These are phyloP conservation scores for Penicillium mononematosum DNA, from an alignment of 495 filamentous ascomycete species.

Conservation along the genomic window DNA sequence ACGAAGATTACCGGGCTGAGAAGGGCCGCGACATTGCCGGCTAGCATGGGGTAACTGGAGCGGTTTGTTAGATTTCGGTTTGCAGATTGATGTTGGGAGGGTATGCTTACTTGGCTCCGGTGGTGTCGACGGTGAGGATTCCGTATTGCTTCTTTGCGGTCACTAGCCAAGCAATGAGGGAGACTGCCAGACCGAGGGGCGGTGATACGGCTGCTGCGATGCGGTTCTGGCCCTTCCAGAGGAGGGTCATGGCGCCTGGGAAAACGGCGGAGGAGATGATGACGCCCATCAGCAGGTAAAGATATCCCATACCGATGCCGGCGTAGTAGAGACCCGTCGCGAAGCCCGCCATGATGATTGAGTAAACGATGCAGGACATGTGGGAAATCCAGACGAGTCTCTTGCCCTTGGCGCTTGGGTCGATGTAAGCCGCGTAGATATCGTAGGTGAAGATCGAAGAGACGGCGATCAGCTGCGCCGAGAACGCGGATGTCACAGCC, in stretches of 20 bases:
- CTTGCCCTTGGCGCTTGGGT: slow-evolving; percentile 64
- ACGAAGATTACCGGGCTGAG: slow-evolving; percentile 78
- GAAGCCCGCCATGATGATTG: slow-evolving; percentile 81
- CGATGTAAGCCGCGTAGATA: slow-evolving; percentile 67
- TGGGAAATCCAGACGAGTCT: slow-evolving; percentile 86
- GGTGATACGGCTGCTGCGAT: slow-evolving; percentile 73
- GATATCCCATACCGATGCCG: slow-evolving; percentile 68
- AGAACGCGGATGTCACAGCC: slow-evolving; percentile 90
- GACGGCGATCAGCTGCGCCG: slow-evolving; percentile 88
- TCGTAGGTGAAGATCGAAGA: slow-evolving; percentile 94
- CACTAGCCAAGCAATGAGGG: slow-evolving; percentile 86
- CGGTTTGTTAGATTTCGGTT: neutral
- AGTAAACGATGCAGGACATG: slow-evolving; percentile 69
- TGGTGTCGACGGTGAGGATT: slow-evolving; percentile 67
- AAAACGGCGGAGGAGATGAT: slow-evolving; percentile 86
- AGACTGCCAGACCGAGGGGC: slow-evolving; percentile 70
- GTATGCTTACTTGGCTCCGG: slow-evolving; percentile 64
- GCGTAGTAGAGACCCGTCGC: slow-evolving; percentile 75
- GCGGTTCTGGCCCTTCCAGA: slow-evolving; percentile 83
- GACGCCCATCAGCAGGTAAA: slow-evolving; percentile 89
- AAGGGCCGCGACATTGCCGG: slow-evolving; percentile 79
- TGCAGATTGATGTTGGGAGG: neutral
- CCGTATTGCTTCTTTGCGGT: slow-evolving; percentile 79
- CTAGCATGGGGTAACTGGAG: slow-evolving; percentile 74
- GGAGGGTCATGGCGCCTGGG: slow-evolving; percentile 74